These are phyloP conservation scores for Cystobasidium sp. DNA, from an alignment of 1,284 basidiomycete species.

Conservation along the genomic window DNA sequence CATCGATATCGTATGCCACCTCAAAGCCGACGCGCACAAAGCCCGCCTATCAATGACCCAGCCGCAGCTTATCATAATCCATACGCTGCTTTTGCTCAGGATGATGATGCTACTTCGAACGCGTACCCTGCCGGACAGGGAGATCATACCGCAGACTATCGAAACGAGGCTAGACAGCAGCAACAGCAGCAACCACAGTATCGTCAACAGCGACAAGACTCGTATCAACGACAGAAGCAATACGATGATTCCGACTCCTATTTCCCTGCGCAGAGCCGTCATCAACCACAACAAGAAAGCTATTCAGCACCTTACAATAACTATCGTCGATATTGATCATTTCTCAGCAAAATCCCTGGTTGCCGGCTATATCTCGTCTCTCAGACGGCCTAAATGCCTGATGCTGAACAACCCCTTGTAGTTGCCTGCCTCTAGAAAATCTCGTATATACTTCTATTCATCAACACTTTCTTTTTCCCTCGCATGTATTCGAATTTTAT, in stretches of 20 bases:
- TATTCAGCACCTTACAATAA: conserved; percentile 3
- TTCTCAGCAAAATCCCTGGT: background rate
- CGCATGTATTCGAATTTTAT: too few species aligned
- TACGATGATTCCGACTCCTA: background rate
- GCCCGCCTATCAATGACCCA: background rate
- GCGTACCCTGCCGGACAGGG: background rate
- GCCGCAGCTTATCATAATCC: background rate
- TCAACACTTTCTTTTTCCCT: too few species aligned
- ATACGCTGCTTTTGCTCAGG: conserved; percentile 26
- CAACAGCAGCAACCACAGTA: conserved; percentile 9
- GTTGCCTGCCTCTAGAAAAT: background rate
- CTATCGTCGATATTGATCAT: background rate
- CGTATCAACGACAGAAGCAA: conserved; percentile 14
- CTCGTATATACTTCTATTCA: background rate
- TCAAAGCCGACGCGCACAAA: background rate
- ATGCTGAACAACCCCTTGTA: background rate
- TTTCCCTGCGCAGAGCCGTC: background rate
- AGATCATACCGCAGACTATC: too few species aligned
- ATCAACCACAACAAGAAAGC: conserved; percentile 4
- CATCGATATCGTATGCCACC: conserved; percentile 21
- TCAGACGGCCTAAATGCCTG: too few species aligned
- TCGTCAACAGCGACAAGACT: conserved; percentile 16
- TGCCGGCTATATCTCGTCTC: too few species aligned
- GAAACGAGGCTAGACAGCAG: background rate
- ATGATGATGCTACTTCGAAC: background rate